Evolutionary conservation across 1,284 basidiomycete species (phyloP), one percentile per base, ranked within the genome.

Genomic region (Ceratobasidium sp.): DNA sequence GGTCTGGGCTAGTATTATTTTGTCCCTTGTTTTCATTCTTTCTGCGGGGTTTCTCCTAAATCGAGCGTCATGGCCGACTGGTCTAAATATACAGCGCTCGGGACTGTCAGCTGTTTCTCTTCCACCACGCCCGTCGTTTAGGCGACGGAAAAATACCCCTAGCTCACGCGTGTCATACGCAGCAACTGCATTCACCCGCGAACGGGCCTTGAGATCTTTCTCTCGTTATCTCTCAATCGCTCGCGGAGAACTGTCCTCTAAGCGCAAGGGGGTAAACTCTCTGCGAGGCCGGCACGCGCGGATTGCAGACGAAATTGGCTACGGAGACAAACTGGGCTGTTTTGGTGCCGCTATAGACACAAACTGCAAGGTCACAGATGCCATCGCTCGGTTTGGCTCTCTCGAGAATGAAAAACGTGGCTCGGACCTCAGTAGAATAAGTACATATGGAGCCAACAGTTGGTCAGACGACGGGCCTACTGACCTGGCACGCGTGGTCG

Each of bases 231-330:
- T 50, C 18, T 18, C 55, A 30, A 30, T 71, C 14, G 69, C 69
- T 41, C 43, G 69, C 26, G 50, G 23, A 21, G 69, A 71, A 43
- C 44, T 71, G 32, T 6, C 30, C 28, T 50, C 55, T 38, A 71
- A 71, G 43, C 69, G 69, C n/a, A 38, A 41, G 32, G 57, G 57
- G 11, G 23, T 61, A 23, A 71, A 61, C 46, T 21, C 44, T 41
- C 50, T 71, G 26, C 57, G 69, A 13, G 69, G 69, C 14, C 55
- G 69, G 26, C 69, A 71, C 43, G 57, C 54, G 49, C 83, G 84
- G 18, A 77, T 88, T 2, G 87, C 84, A 0, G 83, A 83, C 77
- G 82, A 82, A 23, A 81, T 90, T 43, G 87, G 86, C 0, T 91
- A 90, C 78, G 79, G 83, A 4, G 78, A 77, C 21, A 89, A 89